Conservation (phyloP, 2,329 filamentous ascomycete genomes). For the Aspergillus calidoustus region DNA sequence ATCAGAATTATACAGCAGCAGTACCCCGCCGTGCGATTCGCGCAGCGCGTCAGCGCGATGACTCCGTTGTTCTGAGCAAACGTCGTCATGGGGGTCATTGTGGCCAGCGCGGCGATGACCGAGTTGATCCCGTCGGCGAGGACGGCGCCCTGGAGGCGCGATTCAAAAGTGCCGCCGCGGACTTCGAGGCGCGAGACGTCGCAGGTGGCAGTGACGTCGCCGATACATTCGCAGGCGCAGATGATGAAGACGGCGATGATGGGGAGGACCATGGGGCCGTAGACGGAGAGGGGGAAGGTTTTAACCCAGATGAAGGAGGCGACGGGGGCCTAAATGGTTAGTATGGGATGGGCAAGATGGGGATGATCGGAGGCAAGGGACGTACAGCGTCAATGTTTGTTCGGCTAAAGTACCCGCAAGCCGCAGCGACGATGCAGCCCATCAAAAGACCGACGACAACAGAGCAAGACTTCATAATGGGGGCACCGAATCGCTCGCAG, state of each 20-base stretch:
- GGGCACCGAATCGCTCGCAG: constrained; percentile 69
- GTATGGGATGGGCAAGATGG: neutral
- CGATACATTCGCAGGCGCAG: constrained; percentile 70
- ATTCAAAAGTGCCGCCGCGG: constrained; percentile 67
- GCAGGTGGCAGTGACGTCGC: constrained; percentile 70
- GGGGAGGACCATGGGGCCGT: constrained; percentile 69
- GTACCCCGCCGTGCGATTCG: constrained; percentile 70
- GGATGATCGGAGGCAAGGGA: neutral
- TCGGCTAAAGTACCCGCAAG: constrained; percentile 67
- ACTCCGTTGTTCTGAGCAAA: constrained; percentile 74
- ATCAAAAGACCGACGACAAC: constrained; percentile 68
- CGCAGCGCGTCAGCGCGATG: constrained; percentile 69
- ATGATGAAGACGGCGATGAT: constrained; percentile 63
- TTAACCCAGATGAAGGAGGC: constrained; percentile 72
- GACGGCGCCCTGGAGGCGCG: constrained; percentile 70
- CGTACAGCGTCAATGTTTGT: constrained; percentile 56
- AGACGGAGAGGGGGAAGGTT: constrained; percentile 67
- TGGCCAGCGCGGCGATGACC: constrained; percentile 65
- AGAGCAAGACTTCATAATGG: constrained; percentile 71
- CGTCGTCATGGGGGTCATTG: constrained; percentile 69
- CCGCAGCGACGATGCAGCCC: constrained; percentile 69
- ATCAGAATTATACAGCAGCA: constrained; percentile 69
- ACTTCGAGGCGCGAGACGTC: constrained; percentile 68
- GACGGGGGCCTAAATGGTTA: constrained; percentile 53
- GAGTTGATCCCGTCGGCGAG: constrained; percentile 69